Conservation (phyloP, 2,329 filamentous ascomycete genomes). For the Lasiodiplodia hormozganensis region DNA sequence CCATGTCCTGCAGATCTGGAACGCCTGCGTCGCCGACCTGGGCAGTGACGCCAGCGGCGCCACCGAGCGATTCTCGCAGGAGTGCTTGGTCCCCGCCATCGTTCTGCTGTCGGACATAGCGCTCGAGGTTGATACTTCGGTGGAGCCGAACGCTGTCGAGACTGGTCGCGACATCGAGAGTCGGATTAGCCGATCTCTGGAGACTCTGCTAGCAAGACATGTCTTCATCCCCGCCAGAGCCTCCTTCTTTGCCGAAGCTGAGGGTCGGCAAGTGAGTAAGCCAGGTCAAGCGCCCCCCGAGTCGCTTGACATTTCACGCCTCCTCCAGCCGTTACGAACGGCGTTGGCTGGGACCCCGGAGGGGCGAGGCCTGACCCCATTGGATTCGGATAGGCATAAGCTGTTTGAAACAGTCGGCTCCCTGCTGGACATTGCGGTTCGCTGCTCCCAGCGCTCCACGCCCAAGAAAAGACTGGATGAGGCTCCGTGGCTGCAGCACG, state of each 20-base stretch:
- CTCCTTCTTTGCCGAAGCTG: slow-evolving; percentile 42
- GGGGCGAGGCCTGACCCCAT: background rate
- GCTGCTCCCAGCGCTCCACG: slow-evolving; percentile 48
- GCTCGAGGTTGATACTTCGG: slow-evolving; percentile 11
- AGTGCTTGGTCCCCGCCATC: slow-evolving; percentile 45
- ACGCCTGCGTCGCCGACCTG: slow-evolving; percentile 39
- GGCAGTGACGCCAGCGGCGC: slow-evolving; percentile 40
- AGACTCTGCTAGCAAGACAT: slow-evolving; percentile 51
- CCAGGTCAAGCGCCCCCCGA: slow-evolving; percentile 30
- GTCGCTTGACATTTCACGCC: slow-evolving; percentile 31
- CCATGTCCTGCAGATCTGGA: slow-evolving; percentile 40
- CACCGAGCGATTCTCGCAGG: slow-evolving; percentile 45
- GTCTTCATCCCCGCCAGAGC: slow-evolving; percentile 49
- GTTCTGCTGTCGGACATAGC: slow-evolving; percentile 36
- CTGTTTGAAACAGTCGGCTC: slow-evolving; percentile 24
- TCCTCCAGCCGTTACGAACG: slow-evolving; percentile 14
- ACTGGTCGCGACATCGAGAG: slow-evolving; percentile 10
- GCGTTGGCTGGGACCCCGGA: background rate
- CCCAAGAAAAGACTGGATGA: slow-evolving; percentile 50
- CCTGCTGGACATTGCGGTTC: slow-evolving; percentile 51
- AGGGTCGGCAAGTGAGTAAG: slow-evolving; percentile 15
- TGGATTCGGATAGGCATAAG: slow-evolving; percentile 21
- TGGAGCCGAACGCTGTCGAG: slow-evolving; percentile 20
- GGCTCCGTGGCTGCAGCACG: slow-evolving; percentile 53
- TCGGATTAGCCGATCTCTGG: slow-evolving; percentile 34